phyloP scores from a whole-genome alignment of 306 rosid species.

The Begonia masoniana region DNA sequence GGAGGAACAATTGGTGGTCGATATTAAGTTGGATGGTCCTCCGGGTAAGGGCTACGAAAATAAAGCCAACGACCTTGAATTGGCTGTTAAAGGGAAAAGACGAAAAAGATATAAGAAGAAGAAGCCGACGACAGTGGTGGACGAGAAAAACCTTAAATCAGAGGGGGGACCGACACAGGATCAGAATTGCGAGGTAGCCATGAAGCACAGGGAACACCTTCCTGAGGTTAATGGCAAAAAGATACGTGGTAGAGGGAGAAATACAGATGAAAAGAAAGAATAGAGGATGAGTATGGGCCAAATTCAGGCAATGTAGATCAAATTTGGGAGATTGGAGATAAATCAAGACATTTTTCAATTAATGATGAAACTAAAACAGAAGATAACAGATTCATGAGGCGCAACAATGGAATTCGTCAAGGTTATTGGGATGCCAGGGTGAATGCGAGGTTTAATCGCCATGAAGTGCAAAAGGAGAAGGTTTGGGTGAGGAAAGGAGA shows the following conservation, averaged over 20 bases:
- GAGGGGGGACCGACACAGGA: slow-evolving; percentile 1
- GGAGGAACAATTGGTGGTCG: slow-evolving; percentile 1
- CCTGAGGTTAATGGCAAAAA: neutral
- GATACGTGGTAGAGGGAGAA: slow-evolving; percentile 3
- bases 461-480: neutral
- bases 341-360: slow-evolving; percentile 13
- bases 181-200: slow-evolving; percentile 1
- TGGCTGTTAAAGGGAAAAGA: neutral
- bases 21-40: neutral
- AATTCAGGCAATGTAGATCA: neutral
- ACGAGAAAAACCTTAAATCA: slow-evolving; percentile 4
- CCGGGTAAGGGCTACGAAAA: slow-evolving; percentile 3
- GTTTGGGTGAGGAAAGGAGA: slow-evolving; percentile 56
- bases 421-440: slow-evolving; percentile 6
- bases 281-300: slow-evolving; percentile 1
- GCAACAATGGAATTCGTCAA: neutral
- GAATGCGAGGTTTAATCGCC: neutral
- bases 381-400: neutral
- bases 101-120: neutral
- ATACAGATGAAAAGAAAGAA: slow-evolving; percentile 7
- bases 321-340: slow-evolving; percentile 14
- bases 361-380: slow-evolving; percentile 6
- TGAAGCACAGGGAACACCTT: neutral
- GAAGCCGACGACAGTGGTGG: neutral
- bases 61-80: neutral